Percentiles rank a stretch among this genome's conserved stretches.
Conservation (phyloP, 2,329 filamentous ascomycete species). For the Pseudonectria buxi region DNA sequence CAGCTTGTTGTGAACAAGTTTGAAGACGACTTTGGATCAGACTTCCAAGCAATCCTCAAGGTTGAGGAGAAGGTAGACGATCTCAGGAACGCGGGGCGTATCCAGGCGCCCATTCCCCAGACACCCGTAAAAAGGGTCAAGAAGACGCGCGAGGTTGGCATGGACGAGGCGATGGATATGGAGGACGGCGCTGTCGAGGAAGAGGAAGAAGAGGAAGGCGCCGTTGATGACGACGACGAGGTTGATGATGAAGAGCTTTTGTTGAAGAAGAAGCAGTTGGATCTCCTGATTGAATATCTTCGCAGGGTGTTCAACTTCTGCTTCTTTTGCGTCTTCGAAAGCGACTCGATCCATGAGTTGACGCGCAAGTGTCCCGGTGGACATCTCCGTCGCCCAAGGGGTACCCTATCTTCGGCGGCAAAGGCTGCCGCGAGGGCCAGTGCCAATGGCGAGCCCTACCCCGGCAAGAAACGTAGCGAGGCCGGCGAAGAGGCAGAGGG, state of each 20-base stretch:
- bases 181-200: conserved; percentile 60
- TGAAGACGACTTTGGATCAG: conserved; percentile 73
- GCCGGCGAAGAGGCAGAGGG: conserved; percentile 56
- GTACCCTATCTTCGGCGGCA: conserved; percentile 74
- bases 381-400: conserved; percentile 86
- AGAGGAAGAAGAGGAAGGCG: conserved; percentile 77
- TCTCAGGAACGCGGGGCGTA: conserved; percentile 65
- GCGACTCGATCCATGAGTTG: conserved; percentile 92
- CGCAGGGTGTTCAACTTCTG: conserved; percentile 97
- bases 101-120: conserved; percentile 58
- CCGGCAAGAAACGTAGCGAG: conserved; percentile 68
- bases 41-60: conserved; percentile 69
- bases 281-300: conserved; percentile 92
- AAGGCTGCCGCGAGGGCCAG: conserved; percentile 83
- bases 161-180: conserved; percentile 57
- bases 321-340: conserved; percentile 99
- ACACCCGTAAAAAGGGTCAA: conserved; percentile 52
- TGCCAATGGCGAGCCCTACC: conserved; percentile 75
- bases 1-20: conserved; percentile 76
- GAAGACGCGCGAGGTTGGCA: conserved; percentile 52
- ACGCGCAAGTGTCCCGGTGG: conserved; percentile 94
- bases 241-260: conserved; percentile 84
- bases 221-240: conserved; percentile 75
- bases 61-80: conserved; percentile 85
- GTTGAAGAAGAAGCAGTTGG: conserved; percentile 92